Conservation (phyloP, 2,329 filamentous ascomycete species). For the Anthostomella pinea region DNA sequence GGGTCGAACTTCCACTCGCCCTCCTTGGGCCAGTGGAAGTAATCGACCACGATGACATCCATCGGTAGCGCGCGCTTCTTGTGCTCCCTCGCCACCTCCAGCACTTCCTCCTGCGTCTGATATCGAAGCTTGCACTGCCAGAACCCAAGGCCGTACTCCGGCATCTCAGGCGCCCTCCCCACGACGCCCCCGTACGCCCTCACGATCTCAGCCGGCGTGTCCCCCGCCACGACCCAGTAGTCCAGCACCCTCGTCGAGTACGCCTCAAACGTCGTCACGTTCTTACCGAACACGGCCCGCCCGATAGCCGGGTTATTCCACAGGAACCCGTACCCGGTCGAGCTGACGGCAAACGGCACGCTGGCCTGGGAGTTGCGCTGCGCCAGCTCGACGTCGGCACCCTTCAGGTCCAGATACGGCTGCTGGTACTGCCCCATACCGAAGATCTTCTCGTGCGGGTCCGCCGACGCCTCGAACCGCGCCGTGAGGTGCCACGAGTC, state of each 20-base stretch:
- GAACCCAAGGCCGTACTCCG: constrained; percentile 65
- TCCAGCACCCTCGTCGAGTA: constrained; percentile 56
- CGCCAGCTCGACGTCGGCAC: constrained; percentile 59
- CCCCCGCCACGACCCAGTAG: constrained; percentile 62
- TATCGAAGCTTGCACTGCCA: constrained; percentile 74
- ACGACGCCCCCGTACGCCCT: constrained; percentile 55
- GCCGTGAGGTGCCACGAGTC: constrained; percentile 56
- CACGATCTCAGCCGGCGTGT: constrained; percentile 53
- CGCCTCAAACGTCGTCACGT: constrained; percentile 60
- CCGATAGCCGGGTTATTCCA: constrained; percentile 67
- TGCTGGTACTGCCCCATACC: constrained; percentile 71
- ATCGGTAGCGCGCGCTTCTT: constrained; percentile 53
- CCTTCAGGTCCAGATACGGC: constrained; percentile 60
- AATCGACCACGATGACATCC: constrained; percentile 65
- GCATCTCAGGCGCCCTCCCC: constrained; percentile 63
- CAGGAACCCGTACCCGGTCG: constrained; percentile 59
- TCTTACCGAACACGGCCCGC: constrained; percentile 58
- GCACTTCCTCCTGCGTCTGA: constrained; percentile 61
- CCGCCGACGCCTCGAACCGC: constrained; percentile 48
- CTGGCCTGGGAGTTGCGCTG: constrained; percentile 66
- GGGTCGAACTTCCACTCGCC: constrained; percentile 68
- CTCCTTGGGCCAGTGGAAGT: constrained; percentile 65
- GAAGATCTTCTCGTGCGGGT: constrained; percentile 57
- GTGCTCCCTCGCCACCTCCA: constrained; percentile 59
- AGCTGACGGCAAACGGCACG: constrained; percentile 60